Base-by-base conservation (phyloP, 345 rosid species). In the thale cress (Arabidopsis thaliana) region DNA sequence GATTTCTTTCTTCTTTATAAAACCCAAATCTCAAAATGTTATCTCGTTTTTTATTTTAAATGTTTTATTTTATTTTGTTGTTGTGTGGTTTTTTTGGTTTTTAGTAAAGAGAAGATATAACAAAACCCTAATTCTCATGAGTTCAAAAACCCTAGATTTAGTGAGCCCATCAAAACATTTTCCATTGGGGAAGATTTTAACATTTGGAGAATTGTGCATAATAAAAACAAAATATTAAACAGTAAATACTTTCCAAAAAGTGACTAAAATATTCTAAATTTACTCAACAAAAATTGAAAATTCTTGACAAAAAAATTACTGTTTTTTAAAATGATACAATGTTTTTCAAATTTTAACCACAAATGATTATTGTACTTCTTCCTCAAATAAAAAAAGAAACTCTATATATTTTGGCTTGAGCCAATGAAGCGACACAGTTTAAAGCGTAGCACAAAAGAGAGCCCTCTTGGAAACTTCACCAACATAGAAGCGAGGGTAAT, bases 401-500 rank as follows among this genome's bases (percentile, higher is more conserved):
- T 67, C 13, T 22, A 33, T 3, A 6, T 6, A 9, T 48, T 23
- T 37, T 53, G 22, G 5, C 30, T 55, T 20, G 46, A 48, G 25
- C 13, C 4, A 8, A 37, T 5, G 4, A 70, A 14, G 55, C 71
- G 65, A 4, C 78, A 2, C 3, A 65, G 65, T 65, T 40, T 0
- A 3, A 1, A 10, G 32, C n/a, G 36, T 24, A 46, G 28, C 57
- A 38, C 13, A 20, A 13, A 3, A 57, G 24, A 58, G 40, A 36
- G 3, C 4, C 4, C 30, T 30, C 28, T 66, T 46, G 23, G 36
- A 14, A 8, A 16, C 16, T 50, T 51, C 57, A 59, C 63, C 69
- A 75, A 75, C 79, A 25, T 32, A 4, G 20, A 23, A 56, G 10
- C 4, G 16, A 68, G 79, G 79, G 72, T 52, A 69, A 9, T 8